Base-by-base conservation (phyloP, 2,329 filamentous ascomycete species). In the Shiraia sp. region DNA sequence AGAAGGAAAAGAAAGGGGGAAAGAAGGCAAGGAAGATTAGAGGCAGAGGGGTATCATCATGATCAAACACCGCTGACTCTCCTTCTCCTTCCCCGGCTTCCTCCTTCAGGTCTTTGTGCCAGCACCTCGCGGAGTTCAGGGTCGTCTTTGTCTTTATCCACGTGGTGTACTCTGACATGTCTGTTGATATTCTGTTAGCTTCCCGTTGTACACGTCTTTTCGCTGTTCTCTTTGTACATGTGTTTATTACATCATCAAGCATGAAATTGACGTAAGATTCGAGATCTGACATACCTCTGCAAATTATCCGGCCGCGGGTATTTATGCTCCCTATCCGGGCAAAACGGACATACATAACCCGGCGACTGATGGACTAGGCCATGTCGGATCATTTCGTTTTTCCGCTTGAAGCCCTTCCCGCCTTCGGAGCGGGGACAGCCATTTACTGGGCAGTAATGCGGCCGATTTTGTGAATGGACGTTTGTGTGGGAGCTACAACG, bases 281-380 rank as follows among this genome's bases (percentile, higher is more conserved):
- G n/a, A n/a, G 22, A 13, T 23, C 3, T n/a, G 4, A 66, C 79
- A 53, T 77, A 95, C 89, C 92, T 84, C 75, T 96, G 92, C 41
- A 99, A 74, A 75, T 97, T 97, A 68, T 99, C 93, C 24, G 93
- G 93, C 55, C 93, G 79, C 4, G 93, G 93, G 67, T 97, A 97
- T 65, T 87, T 91, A 69, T 96, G 92, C 66, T 96, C 90, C 53
- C 90, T 80, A 61, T 96, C 90, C 1, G 90, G 88, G 68, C 93
- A 99, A 65, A 96, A 97, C 0, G 93, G 93, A 68, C 93, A 99
- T 22, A 96, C 85, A 61, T 97, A 99, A 46, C 92, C 92, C 1
- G 93, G 93, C 6, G 90, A 95, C 53, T 90, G 86, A 63, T 99
- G 93, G 3, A 97, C 93, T 3, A 97, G 79, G 1, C 92, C 91